Evolutionary conservation across 2,329 filamentous ascomycete species (phyloP).

Genomic region (Mycosphaerella arachidis): DNA sequence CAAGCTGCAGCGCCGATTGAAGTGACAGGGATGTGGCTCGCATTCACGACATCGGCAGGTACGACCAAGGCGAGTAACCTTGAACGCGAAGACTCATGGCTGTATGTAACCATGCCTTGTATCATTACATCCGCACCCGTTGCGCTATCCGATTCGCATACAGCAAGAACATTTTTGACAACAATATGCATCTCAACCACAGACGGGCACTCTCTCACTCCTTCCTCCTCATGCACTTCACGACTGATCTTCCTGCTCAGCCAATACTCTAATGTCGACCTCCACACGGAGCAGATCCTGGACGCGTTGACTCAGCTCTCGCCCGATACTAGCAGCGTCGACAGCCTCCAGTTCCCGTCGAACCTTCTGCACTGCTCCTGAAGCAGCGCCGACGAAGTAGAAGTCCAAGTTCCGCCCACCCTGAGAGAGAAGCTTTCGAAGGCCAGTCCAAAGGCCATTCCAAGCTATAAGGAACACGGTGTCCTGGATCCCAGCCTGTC

Average conservation of each 20-base stretch:
- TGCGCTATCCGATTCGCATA: too few species aligned
- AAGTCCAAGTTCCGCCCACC: not conserved
- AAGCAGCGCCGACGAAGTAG: not conserved
- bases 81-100: too few species aligned
- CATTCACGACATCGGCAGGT: not conserved
- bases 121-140: too few species aligned
- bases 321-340: not conserved
- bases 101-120: too few species aligned
- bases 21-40: not conserved
- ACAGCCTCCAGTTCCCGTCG: not conserved
- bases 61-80: not conserved
- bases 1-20: not conserved
- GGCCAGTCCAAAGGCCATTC: not conserved
- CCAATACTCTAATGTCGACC: not conserved
- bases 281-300: not conserved
- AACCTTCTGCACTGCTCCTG: not conserved
- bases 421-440: not conserved
- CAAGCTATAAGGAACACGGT: not conserved
- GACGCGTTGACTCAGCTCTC: not conserved
- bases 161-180: too few species aligned
- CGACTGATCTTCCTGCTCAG: not conserved
- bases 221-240: too few species aligned
- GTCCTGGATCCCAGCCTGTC: not conserved
- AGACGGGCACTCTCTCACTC: too few species aligned
- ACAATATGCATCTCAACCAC: too few species aligned